Base-by-base conservation (phyloP, 1,284 basidiomycete genomes). In the Melampsora allii-populina region DNA sequence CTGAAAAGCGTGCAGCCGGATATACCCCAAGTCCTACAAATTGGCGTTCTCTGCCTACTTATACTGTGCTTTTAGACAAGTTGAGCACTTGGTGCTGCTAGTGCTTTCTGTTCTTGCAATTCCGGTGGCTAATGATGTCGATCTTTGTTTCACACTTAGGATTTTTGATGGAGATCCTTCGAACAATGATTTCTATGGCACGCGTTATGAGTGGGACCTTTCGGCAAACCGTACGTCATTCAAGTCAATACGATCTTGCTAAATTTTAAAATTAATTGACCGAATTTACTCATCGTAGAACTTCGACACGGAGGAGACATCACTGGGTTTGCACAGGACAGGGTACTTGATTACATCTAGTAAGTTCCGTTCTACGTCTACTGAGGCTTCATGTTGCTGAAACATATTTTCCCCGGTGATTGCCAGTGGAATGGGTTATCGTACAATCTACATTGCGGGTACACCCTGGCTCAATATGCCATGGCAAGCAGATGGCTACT, bases 401-500 rank as follows among this genome's bases (percentile, higher is more conserved):
- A 42, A 17, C 10, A 14, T 42, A 14, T 66, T 7, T 50, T 29
- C 14, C 14, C 31, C 31, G 48, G 31, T 17, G 2, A 2, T 39
- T 7, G 21, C 14, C 10, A 75, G 72, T 67, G 89, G 89, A 76
- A 93, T 94, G 90, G 92, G 92, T 76, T 84, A 92, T 79, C 84
- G 85, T 78, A 85, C 88, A 66, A 88, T 95, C 79, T 94, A 91
- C 83, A 89, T 94, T 79, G 91, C 92, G 33, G 92, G 92, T 69
- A 95, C 92, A 0, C 88, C 89, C 64, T 95, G 76, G 82, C 77
- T 94, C 77, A 94, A 95, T 85, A 93, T 94, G 92, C 84, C 92
- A 21, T 95, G 92, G 92, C 89, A 93, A 81, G 90, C 92, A 19
- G 92, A 95, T 86, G 91, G 91, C 82, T 95, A 94, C 81, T 95